A percentile compares a stretch with the other conserved stretches of the same genome.
These are phyloP conservation scores for Orychophragmus violaceus DNA, from an alignment of 345 rosid species.

Conservation along the genomic window DNA sequence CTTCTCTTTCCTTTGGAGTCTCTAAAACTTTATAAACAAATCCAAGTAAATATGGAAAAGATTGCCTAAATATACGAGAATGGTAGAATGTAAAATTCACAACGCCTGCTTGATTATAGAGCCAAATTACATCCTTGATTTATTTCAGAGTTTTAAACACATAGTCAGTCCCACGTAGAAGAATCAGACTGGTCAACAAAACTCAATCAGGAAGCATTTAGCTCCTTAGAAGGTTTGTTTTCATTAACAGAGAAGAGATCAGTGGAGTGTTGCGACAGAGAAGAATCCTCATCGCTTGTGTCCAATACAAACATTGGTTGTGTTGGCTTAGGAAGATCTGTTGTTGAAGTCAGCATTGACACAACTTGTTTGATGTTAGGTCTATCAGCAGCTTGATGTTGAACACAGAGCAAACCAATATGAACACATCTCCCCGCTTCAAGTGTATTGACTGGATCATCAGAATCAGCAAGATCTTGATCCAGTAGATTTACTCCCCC, in stretches of 20 bases:
- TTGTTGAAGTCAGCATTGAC: constrained; percentile 24
- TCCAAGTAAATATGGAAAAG: not conserved
- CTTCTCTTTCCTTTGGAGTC: not conserved
- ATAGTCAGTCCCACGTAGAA: not conserved
- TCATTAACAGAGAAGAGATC: constrained; percentile 14
- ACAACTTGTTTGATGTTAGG: constrained; percentile 29
- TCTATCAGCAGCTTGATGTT: constrained; percentile 30
- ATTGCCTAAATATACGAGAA: not conserved
- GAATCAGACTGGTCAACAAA: not conserved
- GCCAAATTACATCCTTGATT: not conserved
- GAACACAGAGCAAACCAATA: constrained; percentile 27
- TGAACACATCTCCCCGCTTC: constrained; percentile 31
- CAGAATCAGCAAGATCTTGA: constrained; percentile 18
- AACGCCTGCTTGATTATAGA: not conserved
- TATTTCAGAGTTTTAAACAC: not conserved
- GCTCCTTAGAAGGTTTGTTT: constrained; percentile 2
- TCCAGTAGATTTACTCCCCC: constrained; percentile 22
- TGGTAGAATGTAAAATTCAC: not conserved
- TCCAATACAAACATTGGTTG: constrained; percentile 23
- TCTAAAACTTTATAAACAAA: not conserved
- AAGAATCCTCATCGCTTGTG: constrained; percentile 30
- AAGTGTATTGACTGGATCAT: not conserved
- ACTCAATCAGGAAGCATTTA: constrained; percentile 9
- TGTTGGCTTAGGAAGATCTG: constrained; percentile 24
- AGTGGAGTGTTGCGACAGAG: constrained; percentile 16